Base-by-base conservation (phyloP, 2,329 filamentous ascomycete species). In the Trichoderma cornu-damae region DNA sequence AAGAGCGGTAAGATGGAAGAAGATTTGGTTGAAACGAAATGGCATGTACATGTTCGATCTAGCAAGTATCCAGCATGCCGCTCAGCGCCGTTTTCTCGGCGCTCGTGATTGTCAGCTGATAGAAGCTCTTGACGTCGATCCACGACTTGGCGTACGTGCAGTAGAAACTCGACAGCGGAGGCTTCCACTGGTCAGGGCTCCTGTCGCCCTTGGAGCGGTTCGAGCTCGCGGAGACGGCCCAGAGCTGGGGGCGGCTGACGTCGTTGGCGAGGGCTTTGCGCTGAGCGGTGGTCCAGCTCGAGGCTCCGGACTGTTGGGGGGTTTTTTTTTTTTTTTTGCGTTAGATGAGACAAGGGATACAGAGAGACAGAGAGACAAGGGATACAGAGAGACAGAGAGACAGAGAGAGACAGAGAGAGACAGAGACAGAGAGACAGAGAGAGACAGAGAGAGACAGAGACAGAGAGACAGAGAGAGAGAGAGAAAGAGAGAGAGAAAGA, bases 61-160 rank as follows among this genome's bases (percentile, higher is more conserved):
- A 72, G 58, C 71, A 73, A 6, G 57, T 64, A 57, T 66, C 61
- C 42, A 73, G 62, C 68, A 73, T 72, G 48, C 72, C 75, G 1
- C 73, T 74, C 61, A 92, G 71, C 0, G 88, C 86, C 14, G 72
- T 73, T 78, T 89, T 90, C 79, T 95, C 89, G 0, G 82, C 83
- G 46, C 76, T 77, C 1, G 87, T 93, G 60, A 94, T 75, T 14
- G 80, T 86, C 63, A 95, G 72, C 1, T 69, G 70, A 69, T 87
- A 94, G 65, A 84, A 81, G 65, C 78, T 82, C 82, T 94, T 95
- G 63, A 95, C 89, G 66, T 83, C 80, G 38, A 93, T 79, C 86
- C 87, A 95, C 68, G 85, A 83, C 68, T 81, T 79, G 12, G 89
- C 86, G 67, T 95, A 94, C 26, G 82, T 86, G 80, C 90, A 94